These are phyloP conservation scores for Bassia scoparia DNA, from an alignment of 148 eudicot species.

Conservation along the genomic window DNA sequence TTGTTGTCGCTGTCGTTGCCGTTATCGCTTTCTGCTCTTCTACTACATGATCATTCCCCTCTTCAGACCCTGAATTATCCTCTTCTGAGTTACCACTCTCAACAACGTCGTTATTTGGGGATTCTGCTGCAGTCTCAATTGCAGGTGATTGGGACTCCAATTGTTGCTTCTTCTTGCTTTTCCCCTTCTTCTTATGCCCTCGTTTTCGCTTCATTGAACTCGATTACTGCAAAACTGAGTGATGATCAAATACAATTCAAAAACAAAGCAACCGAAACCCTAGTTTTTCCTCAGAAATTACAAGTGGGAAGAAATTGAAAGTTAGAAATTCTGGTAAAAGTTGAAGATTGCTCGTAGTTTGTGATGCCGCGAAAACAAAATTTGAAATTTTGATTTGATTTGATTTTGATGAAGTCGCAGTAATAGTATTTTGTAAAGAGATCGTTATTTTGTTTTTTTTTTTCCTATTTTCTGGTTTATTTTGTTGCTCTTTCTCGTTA, in stretches of 20 bases:
- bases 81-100: slow-evolving; percentile 39
- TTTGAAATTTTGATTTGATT: slow-evolving; percentile 1
- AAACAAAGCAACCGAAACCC: slow-evolving; percentile 7
- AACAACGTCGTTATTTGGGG: not conserved
- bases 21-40: slow-evolving; percentile 21
- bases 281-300: not conserved
- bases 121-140: not conserved
- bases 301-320: no score
- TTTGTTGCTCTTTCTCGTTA: no score
- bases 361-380: no score
- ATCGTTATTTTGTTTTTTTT: no score
- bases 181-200: slow-evolving; percentile 76
- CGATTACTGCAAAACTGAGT: not conserved
- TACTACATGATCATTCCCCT: slow-evolving; percentile 42
- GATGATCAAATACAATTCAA: not conserved
- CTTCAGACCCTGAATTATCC: slow-evolving; percentile 48
- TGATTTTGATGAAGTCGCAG: no score
- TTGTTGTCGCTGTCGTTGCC: slow-evolving; percentile 26
- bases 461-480: no score
- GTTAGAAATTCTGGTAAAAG: no score
- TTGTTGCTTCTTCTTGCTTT: slow-evolving; percentile 48
- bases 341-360: no score
- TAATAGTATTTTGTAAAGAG: no score
- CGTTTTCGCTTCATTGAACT: slow-evolving; percentile 77
- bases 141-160: slow-evolving; percentile 25